Evolutionary conservation across 2,329 filamentous ascomycete genomes (phyloP), one percentile per base, ranked within the genome.

Genomic region (Penicillium sp.): DNA sequence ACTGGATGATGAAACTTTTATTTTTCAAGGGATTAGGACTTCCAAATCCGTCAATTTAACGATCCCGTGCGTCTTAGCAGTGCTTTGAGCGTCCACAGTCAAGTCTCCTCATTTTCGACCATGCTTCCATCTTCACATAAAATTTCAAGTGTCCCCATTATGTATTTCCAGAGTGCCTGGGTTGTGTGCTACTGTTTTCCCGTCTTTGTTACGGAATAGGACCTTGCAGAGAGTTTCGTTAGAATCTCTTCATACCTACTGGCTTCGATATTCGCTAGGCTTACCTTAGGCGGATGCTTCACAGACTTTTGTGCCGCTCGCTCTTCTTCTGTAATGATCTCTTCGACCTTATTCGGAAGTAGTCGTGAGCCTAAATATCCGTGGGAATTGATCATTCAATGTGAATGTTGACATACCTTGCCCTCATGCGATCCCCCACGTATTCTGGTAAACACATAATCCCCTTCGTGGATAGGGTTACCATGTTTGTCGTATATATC

Each of bases 401-500:
- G n/a, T n/a, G n/a, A n/a, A n/a, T n/a, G n/a, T 23, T 34, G 15
- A 48, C 46, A 12, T 23, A 48, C 46, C 34, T 48, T 30, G 13
- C 46, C 46, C 20, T 48, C 46, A 23, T 48, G 46, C 12, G 46
- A 18, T 24, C 46, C 46, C 2, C 46, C 46, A 10, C 46, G 46
- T 15, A 41, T 41, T 34, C 46, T 41, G 27, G 46, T 48, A 6
- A 3, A 41, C 18, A 48, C 46, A 24, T 48, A 48, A 27, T 48
- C 46, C 2, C 29, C 46, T 27, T 48, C 7, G 20, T 41, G 46
- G 3, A 48, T 48, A n/a, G 20, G 4, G 4, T 41, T 34, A n/a
- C 46, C 46, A 15, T 48, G 9, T n/a, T 42, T 48, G 36, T 48
- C 46, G 33, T 30, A 17, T 4, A 37, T 17, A 8, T 21, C 17